phyloP scores from a whole-genome alignment of 2,329 filamentous ascomycete genomes.

The Trichoderma guizhouense region DNA sequence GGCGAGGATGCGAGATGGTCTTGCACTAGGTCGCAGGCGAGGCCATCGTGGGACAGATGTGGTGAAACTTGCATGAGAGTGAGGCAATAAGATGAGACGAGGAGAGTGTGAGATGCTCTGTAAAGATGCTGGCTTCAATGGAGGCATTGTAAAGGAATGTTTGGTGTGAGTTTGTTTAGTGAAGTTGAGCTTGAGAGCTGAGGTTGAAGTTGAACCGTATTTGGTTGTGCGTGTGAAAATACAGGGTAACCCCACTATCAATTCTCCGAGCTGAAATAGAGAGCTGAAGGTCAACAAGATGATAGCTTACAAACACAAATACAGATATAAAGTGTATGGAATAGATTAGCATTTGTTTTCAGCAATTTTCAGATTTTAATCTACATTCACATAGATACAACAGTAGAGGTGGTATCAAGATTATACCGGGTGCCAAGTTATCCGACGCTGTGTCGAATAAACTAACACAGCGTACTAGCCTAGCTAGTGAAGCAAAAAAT shows the following conservation, averaged over 20 bases:
- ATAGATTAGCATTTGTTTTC: no score
- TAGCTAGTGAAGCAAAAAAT: not conserved
- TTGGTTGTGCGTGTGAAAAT: not conserved
- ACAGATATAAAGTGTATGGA: no score
- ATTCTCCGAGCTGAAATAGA: no score
- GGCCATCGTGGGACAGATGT: slow-evolving; percentile 10
- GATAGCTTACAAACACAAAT: no score
- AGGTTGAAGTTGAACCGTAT: not conserved
- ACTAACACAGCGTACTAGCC: not conserved
- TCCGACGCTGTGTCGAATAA: no score
- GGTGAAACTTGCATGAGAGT: not conserved
- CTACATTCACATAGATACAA: no score
- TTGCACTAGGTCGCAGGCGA: not conserved
- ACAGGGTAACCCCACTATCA: not conserved
- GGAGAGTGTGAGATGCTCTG: not conserved
- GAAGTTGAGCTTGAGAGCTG: not conserved
- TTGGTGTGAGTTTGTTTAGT: not conserved
- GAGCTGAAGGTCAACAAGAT: not conserved
- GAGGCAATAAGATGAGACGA: not conserved
- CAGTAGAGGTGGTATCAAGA: no score
- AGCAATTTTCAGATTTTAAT: no score
- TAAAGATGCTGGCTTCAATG: not conserved
- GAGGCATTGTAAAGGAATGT: not conserved
- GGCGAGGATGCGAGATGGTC: not conserved
- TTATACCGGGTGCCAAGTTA: no score